These are phyloP conservation scores for Canavalia ensiformis DNA, from an alignment of 306 rosid genomes.

Conservation along the genomic window DNA sequence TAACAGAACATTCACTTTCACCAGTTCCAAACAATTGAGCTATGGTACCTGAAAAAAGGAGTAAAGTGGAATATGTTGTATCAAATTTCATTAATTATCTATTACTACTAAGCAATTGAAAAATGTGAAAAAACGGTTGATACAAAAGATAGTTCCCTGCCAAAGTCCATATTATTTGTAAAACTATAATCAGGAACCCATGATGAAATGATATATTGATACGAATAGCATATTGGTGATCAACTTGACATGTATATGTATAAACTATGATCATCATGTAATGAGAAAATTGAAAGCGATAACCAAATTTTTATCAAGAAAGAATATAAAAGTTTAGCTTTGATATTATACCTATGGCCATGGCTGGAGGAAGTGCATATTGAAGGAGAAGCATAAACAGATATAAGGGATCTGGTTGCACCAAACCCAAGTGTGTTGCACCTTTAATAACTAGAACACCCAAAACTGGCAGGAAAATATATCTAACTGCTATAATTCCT, in stretches of 20 bases:
- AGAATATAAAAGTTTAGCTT: neutral
- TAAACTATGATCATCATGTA: neutral
- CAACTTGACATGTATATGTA: neutral
- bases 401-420: constrained; percentile 73
- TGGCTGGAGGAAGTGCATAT: constrained; percentile 86
- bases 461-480: constrained; percentile 62
- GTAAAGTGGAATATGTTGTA: neutral
- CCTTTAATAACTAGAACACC: constrained; percentile 70
- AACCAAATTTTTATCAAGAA: neutral
- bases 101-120: neutral
- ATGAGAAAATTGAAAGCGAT: neutral
- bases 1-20: constrained; percentile 76
- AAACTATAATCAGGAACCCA: neutral
- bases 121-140: neutral
- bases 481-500: constrained; percentile 69
- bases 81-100: neutral
- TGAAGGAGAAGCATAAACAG: constrained; percentile 84
- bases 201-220: neutral
- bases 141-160: neutral
- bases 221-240: neutral
- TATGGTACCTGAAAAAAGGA: constrained; percentile 61
- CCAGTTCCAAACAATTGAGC: constrained; percentile 85
- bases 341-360: constrained; percentile 66
- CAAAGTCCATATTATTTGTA: neutral
- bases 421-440: constrained; percentile 66